A percentile compares a stretch with the other conserved stretches of the same genome.
These are phyloP conservation scores for Phylloporus gajari DNA, from an alignment of 1,284 basidiomycete species.

Conservation along the genomic window DNA sequence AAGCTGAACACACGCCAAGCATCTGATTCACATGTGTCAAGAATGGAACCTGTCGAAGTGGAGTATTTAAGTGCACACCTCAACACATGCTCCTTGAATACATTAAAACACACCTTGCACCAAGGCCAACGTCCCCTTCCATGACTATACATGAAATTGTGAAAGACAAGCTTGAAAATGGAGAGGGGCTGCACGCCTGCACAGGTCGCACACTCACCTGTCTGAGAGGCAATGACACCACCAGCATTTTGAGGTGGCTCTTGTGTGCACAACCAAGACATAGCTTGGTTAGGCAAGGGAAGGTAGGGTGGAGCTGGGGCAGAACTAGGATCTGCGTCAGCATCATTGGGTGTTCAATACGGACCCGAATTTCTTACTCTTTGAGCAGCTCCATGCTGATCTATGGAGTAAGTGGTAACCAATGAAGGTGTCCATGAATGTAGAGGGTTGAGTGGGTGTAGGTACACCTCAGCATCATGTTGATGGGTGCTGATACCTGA, in stretches of 20 bases:
- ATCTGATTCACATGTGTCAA: neutral
- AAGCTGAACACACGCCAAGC: neutral
- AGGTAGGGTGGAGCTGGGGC: neutral
- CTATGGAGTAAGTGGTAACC: too few species aligned
- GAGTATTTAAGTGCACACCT: slow-evolving; percentile 28
- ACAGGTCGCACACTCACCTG: slow-evolving; percentile 20
- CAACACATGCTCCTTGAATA: slow-evolving; percentile 34
- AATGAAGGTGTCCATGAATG: too few species aligned
- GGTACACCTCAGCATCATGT: too few species aligned
- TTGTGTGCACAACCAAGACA: slow-evolving; percentile 38
- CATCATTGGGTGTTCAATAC: too few species aligned
- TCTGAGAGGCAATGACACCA: slow-evolving; percentile 29
- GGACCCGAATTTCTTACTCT: too few species aligned
- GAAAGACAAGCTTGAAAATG: slow-evolving; percentile 38
- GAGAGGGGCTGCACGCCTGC: slow-evolving; percentile 24
- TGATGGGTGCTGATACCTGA: too few species aligned
- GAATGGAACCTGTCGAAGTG: neutral
- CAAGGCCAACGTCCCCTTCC: slow-evolving; percentile 17
- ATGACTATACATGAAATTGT: slow-evolving; percentile 37
- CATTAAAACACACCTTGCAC: slow-evolving; percentile 32
- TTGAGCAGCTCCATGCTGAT: too few species aligned
- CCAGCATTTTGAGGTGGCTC: slow-evolving; percentile 25
- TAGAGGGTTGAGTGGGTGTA: too few species aligned
- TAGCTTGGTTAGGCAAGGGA: slow-evolving; percentile 32
- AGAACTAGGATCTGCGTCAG: neutral